phyloP scores from a whole-genome alignment of 805 yeast genomes.

The Metschnikowia koreensis region DNA sequence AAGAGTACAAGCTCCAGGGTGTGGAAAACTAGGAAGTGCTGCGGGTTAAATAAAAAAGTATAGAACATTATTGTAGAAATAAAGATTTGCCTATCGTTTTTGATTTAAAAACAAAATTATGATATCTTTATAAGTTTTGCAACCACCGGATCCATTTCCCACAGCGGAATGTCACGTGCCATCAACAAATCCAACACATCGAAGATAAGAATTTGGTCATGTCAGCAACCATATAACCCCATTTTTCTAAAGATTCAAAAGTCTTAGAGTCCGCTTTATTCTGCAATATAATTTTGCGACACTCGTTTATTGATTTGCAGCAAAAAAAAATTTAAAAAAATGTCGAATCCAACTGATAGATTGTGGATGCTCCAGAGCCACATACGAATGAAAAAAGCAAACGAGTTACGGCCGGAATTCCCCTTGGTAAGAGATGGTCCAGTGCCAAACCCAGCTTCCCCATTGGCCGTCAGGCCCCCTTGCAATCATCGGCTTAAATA shows the following conservation, averaged over 20 bases:
- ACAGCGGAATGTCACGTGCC: conserved; percentile 4
- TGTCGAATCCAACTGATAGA: conserved; percentile 17
- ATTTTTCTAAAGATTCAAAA: no score
- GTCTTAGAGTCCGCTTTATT: no score
- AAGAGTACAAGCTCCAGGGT: conserved; percentile 44
- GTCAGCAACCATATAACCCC: not conserved
- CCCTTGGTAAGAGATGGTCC: conserved; percentile 9
- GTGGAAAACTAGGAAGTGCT: conserved; percentile 24
- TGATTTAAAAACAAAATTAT: no score
- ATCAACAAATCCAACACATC: not conserved
- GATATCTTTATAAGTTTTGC: no score
- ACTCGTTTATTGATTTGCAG: no score
- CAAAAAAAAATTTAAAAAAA: not conserved
- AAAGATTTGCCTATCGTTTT: not conserved
- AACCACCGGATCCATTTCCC: not conserved
- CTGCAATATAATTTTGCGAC: no score
- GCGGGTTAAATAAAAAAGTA: not conserved
- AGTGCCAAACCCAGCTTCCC: not conserved
- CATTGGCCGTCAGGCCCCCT: not conserved
- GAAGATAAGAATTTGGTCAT: not conserved
- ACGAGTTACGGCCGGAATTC: conserved; percentile 18
- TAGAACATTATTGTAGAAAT: not conserved
- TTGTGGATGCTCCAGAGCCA: conserved; percentile 21
- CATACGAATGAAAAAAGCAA: conserved; percentile 11
- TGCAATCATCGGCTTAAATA: not conserved